Evolutionary conservation across 2,329 filamentous ascomycete species (phyloP).

Genomic region (Xylariaceae sp.): DNA sequence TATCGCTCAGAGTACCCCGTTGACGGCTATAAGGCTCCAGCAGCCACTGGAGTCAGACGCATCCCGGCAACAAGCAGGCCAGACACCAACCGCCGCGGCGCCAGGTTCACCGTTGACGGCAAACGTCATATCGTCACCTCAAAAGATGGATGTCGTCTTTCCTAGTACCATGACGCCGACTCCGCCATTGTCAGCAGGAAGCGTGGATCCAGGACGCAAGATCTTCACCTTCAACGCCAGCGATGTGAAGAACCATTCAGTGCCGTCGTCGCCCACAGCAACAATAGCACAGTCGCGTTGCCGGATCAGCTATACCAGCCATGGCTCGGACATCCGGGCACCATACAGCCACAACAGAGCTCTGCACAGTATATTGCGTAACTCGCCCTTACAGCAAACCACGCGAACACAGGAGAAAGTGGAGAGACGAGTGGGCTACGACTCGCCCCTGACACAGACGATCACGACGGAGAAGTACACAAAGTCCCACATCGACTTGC

Average conservation of each 20-base stretch:
- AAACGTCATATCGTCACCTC: conserved; percentile 44
- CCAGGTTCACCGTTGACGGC: conserved; percentile 52
- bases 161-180: conserved; percentile 57
- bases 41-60: conserved; percentile 34
- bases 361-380: conserved; percentile 60
- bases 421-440: conserved; percentile 54
- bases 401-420: conserved; percentile 51
- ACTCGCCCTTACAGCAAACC: conserved; percentile 58
- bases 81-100: conserved; percentile 43
- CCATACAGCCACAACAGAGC: conserved; percentile 56
- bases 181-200: conserved; percentile 51
- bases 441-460: conserved; percentile 57
- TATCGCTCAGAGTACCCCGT: conserved; percentile 38
- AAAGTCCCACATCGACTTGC: conserved; percentile 58
- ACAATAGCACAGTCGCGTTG: conserved; percentile 37
- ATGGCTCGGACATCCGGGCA: conserved; percentile 31
- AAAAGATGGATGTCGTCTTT: conserved; percentile 42
- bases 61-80: conserved; percentile 32
- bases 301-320: conserved; percentile 33
- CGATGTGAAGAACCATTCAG: conserved; percentile 28
- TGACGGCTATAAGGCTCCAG: conserved; percentile 46
- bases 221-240: conserved; percentile 44
- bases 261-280: conserved; percentile 34
- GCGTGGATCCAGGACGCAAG: conserved; percentile 38
- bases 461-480: conserved; percentile 59